Base-by-base conservation (phyloP, 306 rosid genomes). In the Rubus parviflorus region DNA sequence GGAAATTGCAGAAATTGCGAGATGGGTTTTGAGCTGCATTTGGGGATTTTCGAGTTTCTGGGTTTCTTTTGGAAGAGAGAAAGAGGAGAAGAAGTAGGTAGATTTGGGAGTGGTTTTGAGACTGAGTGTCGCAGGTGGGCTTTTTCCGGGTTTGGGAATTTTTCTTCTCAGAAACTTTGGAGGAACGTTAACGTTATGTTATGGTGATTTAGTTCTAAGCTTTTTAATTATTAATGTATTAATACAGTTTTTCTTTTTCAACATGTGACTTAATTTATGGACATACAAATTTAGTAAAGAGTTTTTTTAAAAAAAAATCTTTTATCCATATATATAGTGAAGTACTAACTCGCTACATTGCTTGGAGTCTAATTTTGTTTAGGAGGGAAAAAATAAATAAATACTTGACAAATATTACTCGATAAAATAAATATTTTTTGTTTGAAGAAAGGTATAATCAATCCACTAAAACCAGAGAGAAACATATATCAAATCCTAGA, bases 121-220 rank as follows among this genome's bases (percentile, higher is more conserved):
- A 45, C 4, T 20, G 40, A 10, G 79, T 23, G 72, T 12, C 52
- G 73, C 20, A 67, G 74, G 76, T 48, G 78, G 75, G 82, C 30
- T 77, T 82, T 57, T 74, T 80, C 38, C n/a, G 67, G 75, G 45
- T 30, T 30, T 30, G 85, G 80, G 82, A 19, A 14, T 72, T 11
- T 61, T 64, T n/a, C 20, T 49, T 80, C 81, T 46, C 83, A 74
- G 86, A 92, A 83, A 82, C 93, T 89, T 92, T 87, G 84, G 87
- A 87, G 82, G 53, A 70, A 77, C 82, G 79, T 68, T 74, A 74
- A 82, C 87, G 85, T 80, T 72, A 70, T 42, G 86, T 48, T 83
- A 58, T 67, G 81, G 78, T 76, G 73, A 68, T 41, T 45, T 81
- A 49, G 69, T 56, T 68, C 30, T 11, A 22, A 58, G n/a, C 9